phyloP scores from a whole-genome alignment of 2,329 filamentous ascomycete genomes.

The Paramyrothecium sp. region DNA sequence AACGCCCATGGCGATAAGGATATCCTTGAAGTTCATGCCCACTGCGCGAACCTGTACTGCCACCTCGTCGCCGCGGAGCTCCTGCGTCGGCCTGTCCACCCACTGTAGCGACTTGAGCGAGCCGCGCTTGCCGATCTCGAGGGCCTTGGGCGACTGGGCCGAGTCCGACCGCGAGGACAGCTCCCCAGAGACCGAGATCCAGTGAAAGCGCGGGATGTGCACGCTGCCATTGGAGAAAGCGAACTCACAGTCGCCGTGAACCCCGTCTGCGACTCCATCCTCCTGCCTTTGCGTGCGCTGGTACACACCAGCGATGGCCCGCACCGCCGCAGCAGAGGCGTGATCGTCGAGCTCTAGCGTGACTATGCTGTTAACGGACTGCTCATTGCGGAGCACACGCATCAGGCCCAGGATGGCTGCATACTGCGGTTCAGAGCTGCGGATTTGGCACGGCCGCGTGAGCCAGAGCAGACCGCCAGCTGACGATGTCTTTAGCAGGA shows the following conservation, averaged over 20 bases:
- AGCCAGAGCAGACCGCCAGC: background rate
- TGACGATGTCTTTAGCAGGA: background rate
- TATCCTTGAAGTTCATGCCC: conserved; percentile 27
- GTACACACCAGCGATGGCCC: background rate
- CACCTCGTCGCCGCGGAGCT: no score
- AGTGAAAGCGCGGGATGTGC: background rate
- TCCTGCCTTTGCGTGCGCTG: background rate
- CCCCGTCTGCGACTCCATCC: no score
- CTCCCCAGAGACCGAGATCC: background rate
- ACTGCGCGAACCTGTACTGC: no score
- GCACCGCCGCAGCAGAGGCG: background rate
- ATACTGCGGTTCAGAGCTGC: background rate
- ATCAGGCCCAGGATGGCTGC: background rate
- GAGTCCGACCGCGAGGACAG: no score
- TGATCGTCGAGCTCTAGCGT: background rate
- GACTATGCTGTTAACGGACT: background rate
- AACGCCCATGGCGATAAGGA: conserved; percentile 32
- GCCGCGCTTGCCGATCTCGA: background rate
- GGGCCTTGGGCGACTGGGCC: no score
- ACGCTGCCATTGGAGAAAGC: background rate
- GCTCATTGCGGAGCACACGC: background rate
- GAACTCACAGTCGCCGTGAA: background rate
- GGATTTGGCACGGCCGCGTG: background rate
- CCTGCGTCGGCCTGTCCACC: background rate
- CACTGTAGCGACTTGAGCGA: background rate